These are phyloP conservation scores for Citrullus colocynthis DNA, from an alignment of 306 rosid genomes.

Conservation along the genomic window DNA sequence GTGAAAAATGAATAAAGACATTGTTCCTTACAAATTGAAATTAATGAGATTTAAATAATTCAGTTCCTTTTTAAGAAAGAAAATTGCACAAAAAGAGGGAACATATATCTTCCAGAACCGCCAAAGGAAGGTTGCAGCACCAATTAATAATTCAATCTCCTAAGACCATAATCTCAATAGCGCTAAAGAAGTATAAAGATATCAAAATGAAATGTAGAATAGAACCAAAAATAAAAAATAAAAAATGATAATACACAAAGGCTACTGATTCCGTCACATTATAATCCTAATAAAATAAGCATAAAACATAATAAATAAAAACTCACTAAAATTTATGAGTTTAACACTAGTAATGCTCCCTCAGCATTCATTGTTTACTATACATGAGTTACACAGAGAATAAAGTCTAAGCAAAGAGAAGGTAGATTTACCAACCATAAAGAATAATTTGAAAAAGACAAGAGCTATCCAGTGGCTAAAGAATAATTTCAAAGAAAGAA, in stretches of 20 bases:
- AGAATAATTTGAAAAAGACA: neutral
- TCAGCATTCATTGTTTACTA: neutral
- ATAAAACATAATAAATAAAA: neutral
- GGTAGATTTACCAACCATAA: neutral
- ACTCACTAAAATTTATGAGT: neutral
- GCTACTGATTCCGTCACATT: neutral
- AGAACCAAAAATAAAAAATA: neutral
- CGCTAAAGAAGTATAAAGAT: neutral
- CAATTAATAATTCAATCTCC: neutral
- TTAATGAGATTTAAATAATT: neutral
- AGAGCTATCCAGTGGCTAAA: neutral
- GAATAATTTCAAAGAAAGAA: neutral
- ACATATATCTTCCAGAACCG: neutral
- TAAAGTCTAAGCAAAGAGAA: neutral
- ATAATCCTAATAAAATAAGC: neutral
- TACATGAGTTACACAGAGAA: neutral
- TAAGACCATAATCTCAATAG: neutral
- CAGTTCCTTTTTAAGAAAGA: neutral
- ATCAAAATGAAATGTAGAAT: neutral
- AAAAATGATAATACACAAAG: neutral
- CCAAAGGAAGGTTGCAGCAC: neutral
- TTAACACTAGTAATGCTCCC: neutral
- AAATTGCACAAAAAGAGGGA: no score
- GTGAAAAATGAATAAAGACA: neutral
- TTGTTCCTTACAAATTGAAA: neutral